phyloP scores from a whole-genome alignment of 495 filamentous ascomycete species.

The Neurospora cerealis region DNA sequence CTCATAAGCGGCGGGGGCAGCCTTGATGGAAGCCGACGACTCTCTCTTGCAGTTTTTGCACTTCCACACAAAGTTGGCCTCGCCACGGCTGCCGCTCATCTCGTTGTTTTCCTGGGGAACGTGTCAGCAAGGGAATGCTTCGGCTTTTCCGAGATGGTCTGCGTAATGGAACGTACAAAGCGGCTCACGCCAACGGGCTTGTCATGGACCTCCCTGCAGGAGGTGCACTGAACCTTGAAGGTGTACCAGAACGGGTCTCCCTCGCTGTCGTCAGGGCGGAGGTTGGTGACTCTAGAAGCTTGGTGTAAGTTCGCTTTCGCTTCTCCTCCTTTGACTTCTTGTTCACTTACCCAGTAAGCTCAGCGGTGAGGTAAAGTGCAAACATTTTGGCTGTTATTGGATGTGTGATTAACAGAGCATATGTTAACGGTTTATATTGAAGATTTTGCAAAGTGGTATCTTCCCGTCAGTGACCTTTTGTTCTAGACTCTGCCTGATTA shows the following conservation, averaged over 20 bases:
- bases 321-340: background rate
- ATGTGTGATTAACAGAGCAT: background rate
- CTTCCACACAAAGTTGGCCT: conserved; percentile 97
- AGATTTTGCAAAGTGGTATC: background rate
- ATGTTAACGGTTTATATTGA: background rate
- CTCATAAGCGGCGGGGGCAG: conserved; percentile 58
- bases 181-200: conserved; percentile 83
- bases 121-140: background rate
- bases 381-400: conserved; percentile 44
- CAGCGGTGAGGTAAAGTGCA: conserved; percentile 67
- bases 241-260: conserved; percentile 86
- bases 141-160: background rate
- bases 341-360: conserved; percentile 52
- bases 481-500: background rate
- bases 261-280: conserved; percentile 71
- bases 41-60: conserved; percentile 82
- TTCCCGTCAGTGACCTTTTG: background rate
- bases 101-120: conserved; percentile 66
- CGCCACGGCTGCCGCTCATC: conserved; percentile 79
- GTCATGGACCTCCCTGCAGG: conserved; percentile 81
- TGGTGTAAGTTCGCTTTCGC: background rate
- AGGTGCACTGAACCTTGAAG: conserved; percentile 94
- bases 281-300: conserved; percentile 67
- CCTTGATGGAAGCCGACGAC: conserved; percentile 56
- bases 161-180: conserved; percentile 53